Evolutionary conservation across 2,329 filamentous ascomycete genomes (phyloP).

Genomic region (Epichloe uncinata): DNA sequence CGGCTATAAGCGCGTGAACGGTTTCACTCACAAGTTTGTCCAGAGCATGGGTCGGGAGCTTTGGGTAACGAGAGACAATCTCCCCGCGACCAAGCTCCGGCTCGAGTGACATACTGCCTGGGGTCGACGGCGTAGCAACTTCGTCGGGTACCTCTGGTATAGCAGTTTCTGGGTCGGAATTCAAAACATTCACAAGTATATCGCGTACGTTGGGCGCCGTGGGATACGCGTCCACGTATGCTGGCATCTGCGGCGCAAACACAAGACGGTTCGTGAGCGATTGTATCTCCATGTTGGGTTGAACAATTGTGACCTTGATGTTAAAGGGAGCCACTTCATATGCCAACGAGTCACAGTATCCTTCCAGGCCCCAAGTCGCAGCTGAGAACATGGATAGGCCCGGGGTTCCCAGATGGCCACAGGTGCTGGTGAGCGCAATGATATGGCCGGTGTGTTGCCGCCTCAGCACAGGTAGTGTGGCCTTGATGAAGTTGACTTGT

Average conservation of each 20-base stretch:
- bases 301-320: constrained; percentile 88
- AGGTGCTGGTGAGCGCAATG: constrained; percentile 78
- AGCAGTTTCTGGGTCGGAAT: constrained; percentile 56
- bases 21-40: constrained; percentile 75
- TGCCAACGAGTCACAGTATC: constrained; percentile 86
- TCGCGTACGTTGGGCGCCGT: constrained; percentile 71
- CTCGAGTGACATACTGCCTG: constrained; percentile 19
- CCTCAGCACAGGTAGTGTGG: constrained; percentile 66
- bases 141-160: constrained; percentile 21
- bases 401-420: constrained; percentile 84
- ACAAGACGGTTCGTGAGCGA: constrained; percentile 78
- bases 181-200: constrained; percentile 68
- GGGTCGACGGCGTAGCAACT: constrained; percentile 17
- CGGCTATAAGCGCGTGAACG: constrained; percentile 78
- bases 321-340: constrained; percentile 97
- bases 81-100: constrained; percentile 24
- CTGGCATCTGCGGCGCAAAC: constrained; percentile 64
- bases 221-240: constrained; percentile 22
- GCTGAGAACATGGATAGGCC: constrained; percentile 85
- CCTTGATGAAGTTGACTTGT: constrained; percentile 91
- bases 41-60: constrained; percentile 52
- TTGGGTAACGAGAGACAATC: constrained; percentile 58
- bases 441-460: constrained; percentile 77
- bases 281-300: constrained; percentile 87
- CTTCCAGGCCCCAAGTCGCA: constrained; percentile 87